These are phyloP conservation scores for Biscogniauxia sp. DNA, from an alignment of 2,329 filamentous ascomycete genomes.

Conservation along the genomic window DNA sequence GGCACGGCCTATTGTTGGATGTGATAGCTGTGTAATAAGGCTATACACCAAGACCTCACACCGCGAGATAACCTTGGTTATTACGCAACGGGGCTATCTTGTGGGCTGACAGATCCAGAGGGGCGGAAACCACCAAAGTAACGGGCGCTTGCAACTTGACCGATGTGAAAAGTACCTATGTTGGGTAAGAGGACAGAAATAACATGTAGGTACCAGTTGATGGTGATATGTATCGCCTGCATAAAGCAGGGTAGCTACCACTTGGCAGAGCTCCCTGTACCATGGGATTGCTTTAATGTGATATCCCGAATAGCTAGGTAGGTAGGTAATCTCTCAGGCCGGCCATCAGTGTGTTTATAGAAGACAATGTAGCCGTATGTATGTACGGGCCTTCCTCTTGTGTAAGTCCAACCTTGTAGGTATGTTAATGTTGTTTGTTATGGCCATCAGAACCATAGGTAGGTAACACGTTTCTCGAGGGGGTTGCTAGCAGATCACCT, in stretches of 20 bases:
- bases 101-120: constrained; percentile 10
- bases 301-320: background rate
- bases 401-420: background rate
- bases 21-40: constrained; percentile 7
- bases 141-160: constrained; percentile 10
- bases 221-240: constrained; percentile 1
- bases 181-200: constrained; percentile 4
- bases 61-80: constrained; percentile 1
- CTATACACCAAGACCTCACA: constrained; percentile 6
- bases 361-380: background rate
- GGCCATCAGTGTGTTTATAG: background rate
- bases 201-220: background rate
- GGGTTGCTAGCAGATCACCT: constrained; percentile 3
- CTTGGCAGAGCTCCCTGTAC: background rate
- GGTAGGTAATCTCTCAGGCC: background rate
- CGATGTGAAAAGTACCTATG: constrained; percentile 3
- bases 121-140: constrained; percentile 9
- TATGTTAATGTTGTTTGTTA: too few species aligned
- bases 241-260: constrained; percentile 4
- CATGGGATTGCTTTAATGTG: background rate
- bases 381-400: too few species aligned
- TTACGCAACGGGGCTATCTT: background rate
- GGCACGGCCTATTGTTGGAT: constrained; percentile 9
- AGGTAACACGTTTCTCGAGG: background rate
- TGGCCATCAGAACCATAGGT: background rate